Percentiles rank a stretch among this genome's conserved stretches.
These are phyloP conservation scores for Aspergillus brunneoviolaceus DNA, from an alignment of 2,329 filamentous ascomycete species.

Conservation along the genomic window DNA sequence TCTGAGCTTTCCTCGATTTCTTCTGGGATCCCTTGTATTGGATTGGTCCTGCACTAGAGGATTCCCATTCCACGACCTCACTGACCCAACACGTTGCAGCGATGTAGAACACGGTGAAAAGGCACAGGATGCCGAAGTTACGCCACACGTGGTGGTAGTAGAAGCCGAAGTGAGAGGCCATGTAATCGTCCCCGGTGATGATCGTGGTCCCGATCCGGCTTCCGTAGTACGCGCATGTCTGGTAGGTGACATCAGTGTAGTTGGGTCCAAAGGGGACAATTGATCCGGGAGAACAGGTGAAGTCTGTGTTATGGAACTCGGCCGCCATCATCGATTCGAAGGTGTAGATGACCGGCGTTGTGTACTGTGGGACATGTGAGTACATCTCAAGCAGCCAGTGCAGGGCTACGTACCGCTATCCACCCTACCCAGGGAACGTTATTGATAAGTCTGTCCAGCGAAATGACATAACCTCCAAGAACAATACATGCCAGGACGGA, in stretches of 20 bases:
- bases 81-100: slow-evolving; percentile 65
- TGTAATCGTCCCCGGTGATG: slow-evolving; percentile 55
- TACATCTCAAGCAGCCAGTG: not conserved
- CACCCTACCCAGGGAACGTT: slow-evolving; percentile 63
- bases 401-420: slow-evolving; percentile 39
- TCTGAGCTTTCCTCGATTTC: slow-evolving; percentile 9
- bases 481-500: slow-evolving; percentile 60
- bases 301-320: slow-evolving; percentile 56
- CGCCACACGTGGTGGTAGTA: slow-evolving; percentile 60
- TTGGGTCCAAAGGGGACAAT: slow-evolving; percentile 57
- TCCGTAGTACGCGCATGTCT: slow-evolving; percentile 59
- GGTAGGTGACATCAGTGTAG: slow-evolving; percentile 50
- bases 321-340: slow-evolving; percentile 65
- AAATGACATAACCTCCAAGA: slow-evolving; percentile 63
- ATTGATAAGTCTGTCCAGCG: slow-evolving; percentile 55
- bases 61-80: slow-evolving; percentile 62
- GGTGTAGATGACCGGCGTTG: slow-evolving; percentile 53
- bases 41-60: slow-evolving; percentile 60
- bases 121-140: slow-evolving; percentile 73
- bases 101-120: slow-evolving; percentile 69
- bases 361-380: slow-evolving; percentile 36
- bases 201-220: slow-evolving; percentile 49
- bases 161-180: slow-evolving; percentile 51
- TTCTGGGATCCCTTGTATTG: slow-evolving; percentile 62
- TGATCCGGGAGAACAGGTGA: slow-evolving; percentile 56